These are phyloP conservation scores for Cnidoscolus chayamansa DNA, from an alignment of 441 rosid species.

Conservation along the genomic window DNA sequence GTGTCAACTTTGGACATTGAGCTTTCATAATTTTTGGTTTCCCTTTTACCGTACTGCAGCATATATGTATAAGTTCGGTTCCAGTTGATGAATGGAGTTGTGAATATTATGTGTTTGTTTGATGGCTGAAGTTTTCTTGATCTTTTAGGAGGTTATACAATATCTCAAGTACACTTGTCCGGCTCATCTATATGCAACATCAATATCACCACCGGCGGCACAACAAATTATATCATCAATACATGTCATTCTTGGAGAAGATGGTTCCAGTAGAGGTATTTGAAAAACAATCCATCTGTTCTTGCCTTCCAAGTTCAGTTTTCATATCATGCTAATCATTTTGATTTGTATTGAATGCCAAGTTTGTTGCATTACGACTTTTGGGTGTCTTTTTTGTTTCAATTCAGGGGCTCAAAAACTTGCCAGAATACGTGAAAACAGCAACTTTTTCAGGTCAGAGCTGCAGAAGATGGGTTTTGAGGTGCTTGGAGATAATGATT, in stretches of 20 bases:
- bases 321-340: neutral
- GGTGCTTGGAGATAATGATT: constrained; percentile 86
- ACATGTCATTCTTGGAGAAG: constrained; percentile 75
- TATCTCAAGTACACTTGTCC: constrained; percentile 68
- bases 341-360: neutral
- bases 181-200: constrained; percentile 81
- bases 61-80: neutral
- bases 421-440: constrained; percentile 75
- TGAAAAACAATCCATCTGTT: too few relatives aligned
- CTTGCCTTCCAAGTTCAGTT: neutral
- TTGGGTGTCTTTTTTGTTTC: neutral
- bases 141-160: constrained; percentile 60
- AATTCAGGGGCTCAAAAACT: constrained; percentile 71
- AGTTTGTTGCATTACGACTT: neutral
- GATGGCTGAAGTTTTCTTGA: constrained; percentile 3
- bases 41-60: too few relatives aligned
- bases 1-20: too few relatives aligned
- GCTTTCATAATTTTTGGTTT: too few relatives aligned
- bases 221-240: constrained; percentile 76
- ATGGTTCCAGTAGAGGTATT: constrained; percentile 76
- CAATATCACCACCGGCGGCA: constrained; percentile 81
- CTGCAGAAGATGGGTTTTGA: constrained; percentile 87
- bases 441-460: constrained; percentile 84
- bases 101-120: neutral
- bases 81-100: neutral